Conservation (phyloP, 768 basidiomycete genomes). For the Kwoniella newhampshirensis region DNA sequence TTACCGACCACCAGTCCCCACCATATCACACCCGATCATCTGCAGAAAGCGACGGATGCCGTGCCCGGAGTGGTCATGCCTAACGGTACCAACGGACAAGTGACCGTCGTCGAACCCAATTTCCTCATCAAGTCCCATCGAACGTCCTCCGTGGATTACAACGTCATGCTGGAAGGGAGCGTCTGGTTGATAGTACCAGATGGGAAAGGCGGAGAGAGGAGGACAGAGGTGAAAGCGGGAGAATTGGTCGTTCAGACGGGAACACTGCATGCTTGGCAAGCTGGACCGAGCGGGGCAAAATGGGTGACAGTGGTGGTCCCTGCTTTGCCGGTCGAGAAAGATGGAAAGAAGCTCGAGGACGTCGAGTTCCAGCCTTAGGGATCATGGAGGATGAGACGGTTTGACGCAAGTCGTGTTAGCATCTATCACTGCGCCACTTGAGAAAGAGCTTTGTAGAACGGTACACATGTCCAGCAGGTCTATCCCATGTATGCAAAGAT, state of each 20-base stretch:
- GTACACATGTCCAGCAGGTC: too few relatives aligned
- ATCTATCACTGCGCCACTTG: too few relatives aligned
- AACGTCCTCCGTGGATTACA: slow-evolving; percentile 50
- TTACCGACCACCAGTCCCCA: slow-evolving; percentile 25
- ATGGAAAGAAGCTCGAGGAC: slow-evolving; percentile 32
- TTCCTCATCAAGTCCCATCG: slow-evolving; percentile 40
- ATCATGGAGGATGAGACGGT: background rate
- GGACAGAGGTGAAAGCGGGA: slow-evolving; percentile 40
- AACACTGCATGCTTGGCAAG: slow-evolving; percentile 49
- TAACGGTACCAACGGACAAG: slow-evolving; percentile 40
- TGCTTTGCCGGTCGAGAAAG: slow-evolving; percentile 33
- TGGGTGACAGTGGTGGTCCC: slow-evolving; percentile 47
- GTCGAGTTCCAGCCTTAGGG: slow-evolving; percentile 25
- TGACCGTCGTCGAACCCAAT: slow-evolving; percentile 45
- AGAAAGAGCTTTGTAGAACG: too few relatives aligned
- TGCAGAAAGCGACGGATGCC: slow-evolving; percentile 13
- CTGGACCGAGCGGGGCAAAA: slow-evolving; percentile 43
- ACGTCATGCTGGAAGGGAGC: slow-evolving; percentile 42
- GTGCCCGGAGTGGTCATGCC: slow-evolving; percentile 30
- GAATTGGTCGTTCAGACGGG: slow-evolving; percentile 52
- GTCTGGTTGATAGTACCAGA: slow-evolving; percentile 38
- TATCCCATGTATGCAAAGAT: too few relatives aligned
- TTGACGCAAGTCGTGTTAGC: background rate
- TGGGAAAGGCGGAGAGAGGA: slow-evolving; percentile 26
- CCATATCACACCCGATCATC: slow-evolving; percentile 15